These are phyloP conservation scores for Calonectria ilicicola DNA, from an alignment of 2,329 filamentous ascomycete species.

Conservation along the genomic window DNA sequence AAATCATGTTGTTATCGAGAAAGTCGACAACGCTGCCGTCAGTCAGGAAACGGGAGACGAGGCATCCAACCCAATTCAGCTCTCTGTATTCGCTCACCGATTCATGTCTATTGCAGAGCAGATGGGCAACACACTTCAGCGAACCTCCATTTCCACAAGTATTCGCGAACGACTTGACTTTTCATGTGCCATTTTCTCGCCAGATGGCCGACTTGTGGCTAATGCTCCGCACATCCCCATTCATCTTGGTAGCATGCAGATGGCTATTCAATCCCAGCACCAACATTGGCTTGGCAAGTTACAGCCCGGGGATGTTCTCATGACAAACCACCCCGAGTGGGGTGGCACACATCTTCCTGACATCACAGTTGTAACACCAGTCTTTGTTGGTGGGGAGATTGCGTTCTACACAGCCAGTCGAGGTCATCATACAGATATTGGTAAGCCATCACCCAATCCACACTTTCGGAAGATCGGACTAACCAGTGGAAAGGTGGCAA, in stretches of 20 bases:
- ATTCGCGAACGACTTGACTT: constrained; percentile 58
- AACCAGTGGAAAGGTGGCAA: constrained; percentile 43
- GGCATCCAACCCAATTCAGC: constrained; percentile 60
- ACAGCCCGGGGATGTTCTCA: constrained; percentile 52
- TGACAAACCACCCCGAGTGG: constrained; percentile 53
- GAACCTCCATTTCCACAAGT: constrained; percentile 65
- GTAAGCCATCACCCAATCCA: neutral
- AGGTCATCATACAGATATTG: constrained; percentile 51
- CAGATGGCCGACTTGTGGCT: constrained; percentile 55
- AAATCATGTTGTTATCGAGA: constrained; percentile 47
- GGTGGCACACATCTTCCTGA: constrained; percentile 57
- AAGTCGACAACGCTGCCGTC: constrained; percentile 6
- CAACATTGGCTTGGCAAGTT: constrained; percentile 48
- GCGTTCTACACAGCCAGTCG: constrained; percentile 54
- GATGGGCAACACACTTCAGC: constrained; percentile 68
- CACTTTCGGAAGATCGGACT: neutral
- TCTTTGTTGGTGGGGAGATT: constrained; percentile 48
- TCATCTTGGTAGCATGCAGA: constrained; percentile 57
- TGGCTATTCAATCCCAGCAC: constrained; percentile 53
- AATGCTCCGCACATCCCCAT: constrained; percentile 50
- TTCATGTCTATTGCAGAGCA: constrained; percentile 72
- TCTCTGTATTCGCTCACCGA: constrained; percentile 66
- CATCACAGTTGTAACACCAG: constrained; percentile 55
- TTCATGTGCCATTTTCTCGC: constrained; percentile 56
- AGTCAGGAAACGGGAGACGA: neutral